Evolutionary conservation across 345 rosid genomes (phyloP).

Genomic region (Citrus cavaleriei): DNA sequence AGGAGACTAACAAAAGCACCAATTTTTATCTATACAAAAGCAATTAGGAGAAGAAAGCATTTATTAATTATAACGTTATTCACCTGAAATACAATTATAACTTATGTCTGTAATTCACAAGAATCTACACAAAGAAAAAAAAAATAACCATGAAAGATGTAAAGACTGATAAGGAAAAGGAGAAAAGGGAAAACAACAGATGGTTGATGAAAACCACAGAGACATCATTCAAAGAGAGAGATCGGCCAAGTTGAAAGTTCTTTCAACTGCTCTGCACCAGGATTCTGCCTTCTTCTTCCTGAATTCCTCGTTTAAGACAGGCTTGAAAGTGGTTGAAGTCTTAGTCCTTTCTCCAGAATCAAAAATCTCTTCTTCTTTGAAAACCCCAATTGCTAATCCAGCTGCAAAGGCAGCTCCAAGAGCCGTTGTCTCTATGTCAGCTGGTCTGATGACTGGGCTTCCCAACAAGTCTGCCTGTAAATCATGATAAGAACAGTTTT

Average conservation of each 20-base stretch:
- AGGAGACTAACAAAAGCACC: no score
- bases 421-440: conserved; percentile 88
- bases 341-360: conserved; percentile 43
- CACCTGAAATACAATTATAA: no score
- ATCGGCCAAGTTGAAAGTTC: conserved; percentile 75
- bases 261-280: conserved; percentile 85
- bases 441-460: conserved; percentile 85
- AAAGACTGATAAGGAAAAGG: not conserved
- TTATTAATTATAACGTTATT: no score
- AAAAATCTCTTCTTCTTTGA: conserved; percentile 73
- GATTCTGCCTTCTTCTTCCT: conserved; percentile 77
- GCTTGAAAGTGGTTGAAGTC: conserved; percentile 48
- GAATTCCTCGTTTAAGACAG: conserved; percentile 34
- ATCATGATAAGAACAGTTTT: not conserved
- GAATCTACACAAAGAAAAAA: no score
- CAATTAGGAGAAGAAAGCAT: no score
- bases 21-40: no score
- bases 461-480: conserved; percentile 87
- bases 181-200: not conserved
- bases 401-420: conserved; percentile 98
- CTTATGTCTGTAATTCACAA: no score
- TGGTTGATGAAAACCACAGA: not conserved
- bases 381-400: conserved; percentile 82
- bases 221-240: conserved; percentile 42
- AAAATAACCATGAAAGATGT: no score